phyloP scores from a whole-genome alignment of 352 stramenopile genomes.

The Phytophthora sp. region DNA sequence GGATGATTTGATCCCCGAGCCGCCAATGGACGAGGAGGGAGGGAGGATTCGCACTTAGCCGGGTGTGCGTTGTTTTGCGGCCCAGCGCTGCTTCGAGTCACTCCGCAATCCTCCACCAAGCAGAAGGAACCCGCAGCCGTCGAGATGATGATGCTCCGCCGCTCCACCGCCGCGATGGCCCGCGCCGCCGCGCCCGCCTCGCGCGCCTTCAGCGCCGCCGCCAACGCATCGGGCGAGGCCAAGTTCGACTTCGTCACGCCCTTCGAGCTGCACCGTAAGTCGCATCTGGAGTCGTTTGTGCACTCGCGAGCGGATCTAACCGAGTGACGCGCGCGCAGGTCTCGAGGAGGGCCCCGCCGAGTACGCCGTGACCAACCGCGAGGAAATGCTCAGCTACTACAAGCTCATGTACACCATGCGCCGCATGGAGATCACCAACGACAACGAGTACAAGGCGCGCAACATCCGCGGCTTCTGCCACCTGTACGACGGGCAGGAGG shows the following conservation, averaged over 20 bases:
- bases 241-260: slow-evolving; percentile 74
- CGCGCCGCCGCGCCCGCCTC: slow-evolving; percentile 34
- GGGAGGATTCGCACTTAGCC: slow-evolving; percentile 30
- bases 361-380: slow-evolving; percentile 88
- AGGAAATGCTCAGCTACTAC: slow-evolving; percentile 97
- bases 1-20: slow-evolving; percentile 22
- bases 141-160: slow-evolving; percentile 68
- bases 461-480: slow-evolving; percentile 99
- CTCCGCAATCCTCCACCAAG: slow-evolving; percentile 47
- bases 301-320: too few relatives aligned
- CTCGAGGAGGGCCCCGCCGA: slow-evolving; percentile 74
- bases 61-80: slow-evolving; percentile 22
- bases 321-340: slow-evolving; percentile 43
- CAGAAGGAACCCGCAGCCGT: slow-evolving; percentile 33
- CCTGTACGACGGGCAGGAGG: slow-evolving; percentile 99
- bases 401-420: slow-evolving; percentile 99
- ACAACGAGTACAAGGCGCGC: slow-evolving; percentile 99
- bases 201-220: slow-evolving; percentile 69
- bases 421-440: slow-evolving; percentile 99
- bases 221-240: slow-evolving; percentile 56
- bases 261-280: slow-evolving; percentile 86
- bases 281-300: too few relatives aligned
- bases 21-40: slow-evolving; percentile 22
- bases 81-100: slow-evolving; percentile 21
- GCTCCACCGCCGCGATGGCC: slow-evolving; percentile 51